Percentiles rank a stretch among this genome's conserved stretches.
phyloP scores from a whole-genome alignment of 306 rosid genomes.

The Cucurbita moschata region DNA sequence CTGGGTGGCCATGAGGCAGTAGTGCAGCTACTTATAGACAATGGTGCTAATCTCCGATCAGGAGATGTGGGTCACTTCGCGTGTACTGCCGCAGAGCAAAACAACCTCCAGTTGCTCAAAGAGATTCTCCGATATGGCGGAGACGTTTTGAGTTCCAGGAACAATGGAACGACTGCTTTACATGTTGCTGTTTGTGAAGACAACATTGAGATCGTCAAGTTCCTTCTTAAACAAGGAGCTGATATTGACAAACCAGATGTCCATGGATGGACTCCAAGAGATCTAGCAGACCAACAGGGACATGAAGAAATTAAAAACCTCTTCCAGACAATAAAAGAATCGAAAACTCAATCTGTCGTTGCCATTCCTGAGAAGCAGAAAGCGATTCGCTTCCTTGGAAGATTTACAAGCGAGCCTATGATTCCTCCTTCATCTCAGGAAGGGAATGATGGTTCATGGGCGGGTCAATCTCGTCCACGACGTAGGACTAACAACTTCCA shows the following conservation, averaged over 20 bases:
- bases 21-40: conserved; percentile 34
- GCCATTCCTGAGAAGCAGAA: conserved; percentile 22
- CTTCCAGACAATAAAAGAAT: conserved; percentile 31
- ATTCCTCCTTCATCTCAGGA: conserved; percentile 31
- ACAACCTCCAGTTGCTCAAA: conserved; percentile 40
- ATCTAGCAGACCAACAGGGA: conserved; percentile 72
- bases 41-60: conserved; percentile 37
- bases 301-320: conserved; percentile 48
- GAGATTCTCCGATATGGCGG: conserved; percentile 45
- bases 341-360: conserved; percentile 17
- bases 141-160: conserved; percentile 30
- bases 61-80: conserved; percentile 63
- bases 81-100: conserved; percentile 49
- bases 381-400: conserved; percentile 33
- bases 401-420: conserved; percentile 62
- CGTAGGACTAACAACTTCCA: conserved; percentile 49
- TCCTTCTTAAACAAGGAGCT: conserved; percentile 53
- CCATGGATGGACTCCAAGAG: conserved; percentile 67
- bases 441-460: conserved; percentile 25
- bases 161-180: conserved; percentile 50
- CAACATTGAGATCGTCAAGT: conserved; percentile 42
- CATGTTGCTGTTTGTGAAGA: conserved; percentile 70
- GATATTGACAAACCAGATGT: conserved; percentile 40
- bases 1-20: conserved; percentile 41
- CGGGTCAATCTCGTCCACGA: conserved; percentile 33